Evolutionary conservation across 257 asterid genomes (phyloP).

Genomic region (Cruciata laevipes): DNA sequence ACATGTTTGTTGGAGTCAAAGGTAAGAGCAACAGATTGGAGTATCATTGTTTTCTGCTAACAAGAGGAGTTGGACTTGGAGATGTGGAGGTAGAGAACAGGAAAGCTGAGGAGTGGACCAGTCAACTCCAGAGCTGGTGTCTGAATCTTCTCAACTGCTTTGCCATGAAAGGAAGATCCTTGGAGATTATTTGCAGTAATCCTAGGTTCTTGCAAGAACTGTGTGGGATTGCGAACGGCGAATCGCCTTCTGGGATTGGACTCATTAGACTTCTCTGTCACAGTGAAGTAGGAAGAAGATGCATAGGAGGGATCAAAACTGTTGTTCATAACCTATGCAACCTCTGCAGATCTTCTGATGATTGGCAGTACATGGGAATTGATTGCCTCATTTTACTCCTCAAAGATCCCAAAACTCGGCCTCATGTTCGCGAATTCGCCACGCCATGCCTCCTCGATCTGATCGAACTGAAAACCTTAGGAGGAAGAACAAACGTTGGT

Average conservation of each 20-base stretch:
- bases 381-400: constrained; percentile 74
- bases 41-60: constrained; percentile 51
- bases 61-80: constrained; percentile 56
- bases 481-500: constrained; percentile 49
- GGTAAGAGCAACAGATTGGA: constrained; percentile 28
- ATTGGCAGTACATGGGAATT: constrained; percentile 80
- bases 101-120: constrained; percentile 89
- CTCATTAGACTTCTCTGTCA: constrained; percentile 59
- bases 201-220: constrained; percentile 38
- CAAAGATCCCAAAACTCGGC: constrained; percentile 48
- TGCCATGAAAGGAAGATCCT: constrained; percentile 50
- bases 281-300: constrained; percentile 48
- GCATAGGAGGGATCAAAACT: constrained; percentile 34
- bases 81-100: constrained; percentile 52
- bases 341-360: constrained; percentile 66
- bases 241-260: constrained; percentile 69
- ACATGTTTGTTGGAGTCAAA: constrained; percentile 41
- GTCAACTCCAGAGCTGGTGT: constrained; percentile 83
- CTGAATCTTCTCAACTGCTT: constrained; percentile 69
- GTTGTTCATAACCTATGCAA: constrained; percentile 55
- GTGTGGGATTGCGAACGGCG: constrained; percentile 37
- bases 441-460: constrained; percentile 43
- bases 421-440: constrained; percentile 30
- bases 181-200: constrained; percentile 55
- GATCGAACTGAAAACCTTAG: constrained; percentile 50